Base-by-base conservation (phyloP, 805 yeast genomes). In the Komagataella phaffii region DNA sequence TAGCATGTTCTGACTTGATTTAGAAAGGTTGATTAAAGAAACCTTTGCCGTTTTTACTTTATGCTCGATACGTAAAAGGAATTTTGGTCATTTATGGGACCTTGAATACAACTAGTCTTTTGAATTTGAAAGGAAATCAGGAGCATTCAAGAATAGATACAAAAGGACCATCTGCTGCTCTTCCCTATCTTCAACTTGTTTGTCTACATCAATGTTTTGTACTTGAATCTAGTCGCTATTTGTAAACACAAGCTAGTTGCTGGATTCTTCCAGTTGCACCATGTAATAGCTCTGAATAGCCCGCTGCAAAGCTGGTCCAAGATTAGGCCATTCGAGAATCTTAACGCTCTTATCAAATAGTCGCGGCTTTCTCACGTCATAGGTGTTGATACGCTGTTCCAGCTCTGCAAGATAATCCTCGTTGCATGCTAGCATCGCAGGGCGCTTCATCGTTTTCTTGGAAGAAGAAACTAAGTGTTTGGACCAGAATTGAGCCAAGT, bases 321-420 rank as follows among this genome's bases (percentile, higher is more conserved):
- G 66, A 54, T 73, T 77, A 49, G 73, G 77, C 86, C 86, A 81
- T 52, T 74, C 70, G 55, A 81, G 63, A 47, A 81, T 80, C 47
- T 85, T 64, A 44, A 81, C 84, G 57, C 79, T 85, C 63, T 81
- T 81, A 59, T 81, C 85, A 63, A 81, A 80, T 1, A 85, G 85
- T 57, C 86, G 69, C 21, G 86, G 87, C 58, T 79, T 80, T 58
- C 85, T 71, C 30, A 70, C 65, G 53, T 76, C 80, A 61, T 81
- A 81, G 17, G 75, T 75, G 84, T 80, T 80, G 19, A 81, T 80
- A 60, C 86, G 68, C 53, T 77, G 77, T 2, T 85, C 85, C 54
- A 81, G 67, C 55, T 79, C 84, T 17, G 70, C 63, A 53, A 80
- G 66, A 57, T 69, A 71, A 54, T 70, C 30, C 2, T 24, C 30